A percentile compares a stretch with the other conserved stretches of the same genome.
These are phyloP conservation scores for Sporisorium exsertum DNA, from an alignment of 1,284 basidiomycete species.

Conservation along the genomic window DNA sequence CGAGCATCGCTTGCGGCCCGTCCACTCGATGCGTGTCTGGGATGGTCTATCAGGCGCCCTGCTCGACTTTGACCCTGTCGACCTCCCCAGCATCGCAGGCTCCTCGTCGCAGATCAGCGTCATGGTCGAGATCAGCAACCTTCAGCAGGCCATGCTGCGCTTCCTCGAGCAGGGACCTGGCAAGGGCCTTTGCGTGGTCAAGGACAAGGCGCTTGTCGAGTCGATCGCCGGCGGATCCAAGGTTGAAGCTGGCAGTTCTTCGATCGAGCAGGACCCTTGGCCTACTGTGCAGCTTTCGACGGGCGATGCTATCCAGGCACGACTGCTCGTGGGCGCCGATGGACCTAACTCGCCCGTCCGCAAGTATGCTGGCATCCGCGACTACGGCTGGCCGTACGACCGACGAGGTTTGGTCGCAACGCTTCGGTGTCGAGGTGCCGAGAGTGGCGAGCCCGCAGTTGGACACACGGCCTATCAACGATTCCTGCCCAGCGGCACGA, in stretches of 20 bases:
- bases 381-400: constrained; percentile 92
- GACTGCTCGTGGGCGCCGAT: constrained; percentile 86
- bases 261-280: constrained; percentile 63
- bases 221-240: constrained; percentile 72
- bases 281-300: constrained; percentile 29
- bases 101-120: constrained; percentile 44
- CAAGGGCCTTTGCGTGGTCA: constrained; percentile 70
- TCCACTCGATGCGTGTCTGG: constrained; percentile 65
- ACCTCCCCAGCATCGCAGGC: constrained; percentile 15
- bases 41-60: constrained; percentile 65
- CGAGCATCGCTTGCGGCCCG: constrained; percentile 47
- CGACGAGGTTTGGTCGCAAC: constrained; percentile 92
- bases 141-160: constrained; percentile 66
- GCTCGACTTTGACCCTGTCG: constrained; percentile 59
- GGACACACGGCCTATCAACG: constrained; percentile 84
- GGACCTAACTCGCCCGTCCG: constrained; percentile 95
- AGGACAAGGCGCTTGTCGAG: constrained; percentile 79
- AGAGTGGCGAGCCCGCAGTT: constrained; percentile 44
- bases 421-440: constrained; percentile 70
- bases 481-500: constrained; percentile 93
- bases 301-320: constrained; percentile 22
- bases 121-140: constrained; percentile 67
- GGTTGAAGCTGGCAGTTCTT: constrained; percentile 53
- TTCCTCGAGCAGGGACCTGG: constrained; percentile 47
- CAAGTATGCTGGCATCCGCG: constrained; percentile 84